Conservation (phyloP, 257 asterid genomes). For the Fraxinus pennsylvanica region DNA sequence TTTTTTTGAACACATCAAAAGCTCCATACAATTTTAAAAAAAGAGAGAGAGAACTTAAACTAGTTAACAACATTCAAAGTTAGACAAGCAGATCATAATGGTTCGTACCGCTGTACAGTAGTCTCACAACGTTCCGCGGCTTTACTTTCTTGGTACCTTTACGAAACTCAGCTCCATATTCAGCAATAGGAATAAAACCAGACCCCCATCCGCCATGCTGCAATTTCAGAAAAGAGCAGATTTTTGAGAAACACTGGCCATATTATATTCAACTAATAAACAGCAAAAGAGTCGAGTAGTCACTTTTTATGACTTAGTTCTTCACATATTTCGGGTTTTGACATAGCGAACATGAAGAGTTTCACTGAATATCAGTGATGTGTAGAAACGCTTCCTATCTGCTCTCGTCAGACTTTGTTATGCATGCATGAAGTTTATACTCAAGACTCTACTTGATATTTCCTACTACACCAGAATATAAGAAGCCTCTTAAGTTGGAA, state of each 20-base stretch:
- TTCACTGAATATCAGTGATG: not conserved
- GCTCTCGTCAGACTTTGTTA: not conserved
- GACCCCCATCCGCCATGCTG: slow-evolving; percentile 84
- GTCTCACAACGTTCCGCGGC: slow-evolving; percentile 63
- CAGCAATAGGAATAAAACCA: slow-evolving; percentile 92
- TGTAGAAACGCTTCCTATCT: not conserved
- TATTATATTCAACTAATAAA: not conserved
- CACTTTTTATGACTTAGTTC: not conserved
- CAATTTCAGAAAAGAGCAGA: slow-evolving; percentile 28
- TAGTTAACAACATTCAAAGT: slow-evolving; percentile 5
- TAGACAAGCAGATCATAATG: slow-evolving; percentile 86
- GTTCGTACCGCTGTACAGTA: slow-evolving; percentile 78
- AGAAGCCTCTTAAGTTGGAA: slow-evolving; percentile 1
- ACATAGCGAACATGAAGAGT: not conserved
- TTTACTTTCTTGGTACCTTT: slow-evolving; percentile 42
- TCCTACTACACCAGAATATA: not conserved
- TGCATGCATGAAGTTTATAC: not conserved
- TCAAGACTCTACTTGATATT: not conserved
- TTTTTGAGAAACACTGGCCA: slow-evolving; percentile 1
- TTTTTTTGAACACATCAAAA: not conserved
- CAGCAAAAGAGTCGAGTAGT: not conserved
- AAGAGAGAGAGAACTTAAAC: too few species aligned
- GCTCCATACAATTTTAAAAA: not conserved
- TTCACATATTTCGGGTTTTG: not conserved
- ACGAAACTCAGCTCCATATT: slow-evolving; percentile 75